Base-by-base conservation (phyloP, 148 eudicot species). In the Persicaria maculosa region DNA sequence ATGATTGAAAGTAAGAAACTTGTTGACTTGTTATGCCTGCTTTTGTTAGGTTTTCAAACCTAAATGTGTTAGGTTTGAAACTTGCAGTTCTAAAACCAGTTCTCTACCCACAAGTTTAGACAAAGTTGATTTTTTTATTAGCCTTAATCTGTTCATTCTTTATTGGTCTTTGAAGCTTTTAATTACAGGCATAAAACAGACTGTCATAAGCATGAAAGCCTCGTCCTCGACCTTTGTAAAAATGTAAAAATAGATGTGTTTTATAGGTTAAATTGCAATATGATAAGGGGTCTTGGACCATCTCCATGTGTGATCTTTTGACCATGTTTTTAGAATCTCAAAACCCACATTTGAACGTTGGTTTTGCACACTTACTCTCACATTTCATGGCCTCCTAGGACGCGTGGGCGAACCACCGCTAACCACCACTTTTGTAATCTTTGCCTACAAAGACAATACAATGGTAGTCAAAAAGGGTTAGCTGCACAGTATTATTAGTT, bases 241-340 rank as follows among this genome's bases (percentile, higher is more conserved):
- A 76, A 59, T 79, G 74, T 22, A 57, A 19, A 19, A 57, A 57
- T 17, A 25, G 31, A 25, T 57, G 62, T 57, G 62, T 57, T 31
- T 57, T 19, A 57, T 57, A 19, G 62, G 31, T 19, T 57, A 57
- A 31, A 57, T 19, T 19, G 62, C 31, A 57, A 57, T 57, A 57
- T 57, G 62, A 19, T 57, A 57, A 57, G 62, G 62, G 62, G 10
- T 19, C 6, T 57, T 57, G 44, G 67, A 25, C 67, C 67, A 59
- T 22, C 25, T 59, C 43, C 43, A 59, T 59, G 43, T 59, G 43
- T 59, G 67, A 59, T 59, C 40, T 59, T 59, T 20, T 59, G 6
- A 59, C 67, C 67, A 25, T 59, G 43, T 20, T 59, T 31, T 59
- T 22, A 59, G 67, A 40, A 22, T 59, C 67, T 59, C 67, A 59